Evolutionary conservation across 345 rosid species (phyloP), one percentile per base, ranked within the genome.

Genomic region (Erucastrum elatum): DNA sequence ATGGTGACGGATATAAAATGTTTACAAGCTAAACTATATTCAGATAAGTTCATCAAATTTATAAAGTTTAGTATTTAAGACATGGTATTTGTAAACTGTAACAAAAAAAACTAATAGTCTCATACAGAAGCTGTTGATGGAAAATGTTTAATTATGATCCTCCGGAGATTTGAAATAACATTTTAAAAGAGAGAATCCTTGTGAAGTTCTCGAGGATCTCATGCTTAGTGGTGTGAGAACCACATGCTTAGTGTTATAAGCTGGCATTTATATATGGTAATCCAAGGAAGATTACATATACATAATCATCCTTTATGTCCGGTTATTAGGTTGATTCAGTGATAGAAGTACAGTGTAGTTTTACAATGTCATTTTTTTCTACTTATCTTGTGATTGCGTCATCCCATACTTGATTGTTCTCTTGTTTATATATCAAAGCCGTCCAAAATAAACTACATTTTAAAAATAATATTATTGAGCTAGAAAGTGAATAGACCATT

Each of bases 131-230:
- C 41, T 63, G 39, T 2, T 35, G 29, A 29, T 44, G 12, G 10
- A 64, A 21, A 21, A 1, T 64, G 37, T 17, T 9, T 74, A 21
- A 9, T 25, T 4, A 59, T 9, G 33, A 59, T 10, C 31, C 33
- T 59, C 15, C n/a, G 26, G 7, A 26, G 64, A 59, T 59, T 26
- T 59, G 64, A 58, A 26, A 25, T 58, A 25, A 25, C 63, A 25
- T 25, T 4, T 25, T 1, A 25, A 25, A 59, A 59, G 31, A 59
- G n/a, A n/a, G 75, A 61, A 46, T 76, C 70, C 31, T 25, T 77
- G 64, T 26, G 70, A 63, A 70, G 70, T 70, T 77, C 66, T 77
- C 71, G 71, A 71, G 74, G 76, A 64, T 33, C 76, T 71, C 27
- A 71, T 77, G 76, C 60, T 71, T 39, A 16, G 46, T 63, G 10